Conservation (phyloP, 2,329 filamentous ascomycete species). For the Blastomyces percursus region DNA sequence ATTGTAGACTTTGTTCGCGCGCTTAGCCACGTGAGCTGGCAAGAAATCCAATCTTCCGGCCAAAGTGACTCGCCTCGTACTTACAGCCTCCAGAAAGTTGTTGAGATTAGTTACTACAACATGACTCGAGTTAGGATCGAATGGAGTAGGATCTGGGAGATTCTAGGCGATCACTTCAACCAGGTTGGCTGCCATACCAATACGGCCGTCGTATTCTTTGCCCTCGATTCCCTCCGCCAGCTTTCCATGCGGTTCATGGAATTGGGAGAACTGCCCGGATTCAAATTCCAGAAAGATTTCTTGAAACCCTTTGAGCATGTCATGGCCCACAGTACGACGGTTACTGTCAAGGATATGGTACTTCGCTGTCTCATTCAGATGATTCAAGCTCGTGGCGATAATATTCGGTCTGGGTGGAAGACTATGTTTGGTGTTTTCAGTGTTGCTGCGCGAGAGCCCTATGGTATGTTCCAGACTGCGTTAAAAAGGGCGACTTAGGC, state of each 20-base stretch:
- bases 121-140: conserved; percentile 98
- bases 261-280: conserved; percentile 91
- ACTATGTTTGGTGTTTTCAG: conserved; percentile 99
- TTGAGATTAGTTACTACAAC: conserved; percentile 99
- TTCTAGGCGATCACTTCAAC: conserved; percentile 98
- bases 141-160: conserved; percentile 95
- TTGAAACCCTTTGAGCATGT: conserved; percentile 97
- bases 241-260: conserved; percentile 99
- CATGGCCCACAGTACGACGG: conserved; percentile 80
- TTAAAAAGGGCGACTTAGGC: not conserved
- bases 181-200: conserved; percentile 94
- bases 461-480: conserved; percentile 41
- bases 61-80: conserved; percentile 92
- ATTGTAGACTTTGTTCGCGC: conserved; percentile 93
- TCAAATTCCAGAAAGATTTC: conserved; percentile 99
- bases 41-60: conserved; percentile 95
- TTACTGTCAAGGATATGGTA: conserved; percentile 95
- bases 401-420: conserved; percentile 95
- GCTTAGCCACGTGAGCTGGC: conserved; percentile 93
- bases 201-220: conserved; percentile 94
- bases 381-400: conserved; percentile 94
- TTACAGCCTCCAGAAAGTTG: conserved; percentile 94
- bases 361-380: conserved; percentile 94
- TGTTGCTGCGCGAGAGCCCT: conserved; percentile 81
- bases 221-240: conserved; percentile 86